Evolutionary conservation across 1,284 basidiomycete species (phyloP), one percentile per base, ranked within the genome.

Genomic region (Sanguinoderma infundibulare): DNA sequence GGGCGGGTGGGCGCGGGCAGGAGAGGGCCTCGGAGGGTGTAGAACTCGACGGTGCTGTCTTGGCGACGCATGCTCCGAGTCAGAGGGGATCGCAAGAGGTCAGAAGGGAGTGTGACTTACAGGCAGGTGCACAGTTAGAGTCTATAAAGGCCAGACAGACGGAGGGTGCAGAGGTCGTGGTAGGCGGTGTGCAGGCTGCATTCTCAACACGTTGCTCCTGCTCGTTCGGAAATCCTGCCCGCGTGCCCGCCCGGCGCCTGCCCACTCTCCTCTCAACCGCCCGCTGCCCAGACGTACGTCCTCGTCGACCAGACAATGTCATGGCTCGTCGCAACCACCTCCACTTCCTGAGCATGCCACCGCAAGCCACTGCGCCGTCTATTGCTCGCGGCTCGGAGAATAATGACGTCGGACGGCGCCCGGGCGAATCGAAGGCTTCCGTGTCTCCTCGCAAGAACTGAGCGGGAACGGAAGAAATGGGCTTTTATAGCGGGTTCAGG

Each of bases 31-130:
- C 78, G 79, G 57, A 80, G 74, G 59, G 81, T 71, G 69, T 88
- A 82, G 78, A 85, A 87, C 69, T 86, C 85, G 78, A 86, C 79
- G 59, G 85, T 84, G 50, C 81, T 79, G 72, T 83, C 77, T 78
- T 80, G 82, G 73, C 87, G 77, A 74, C 83, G 83, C 72, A 83
- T 71, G 74, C 80, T 83, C 60, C 59, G 61, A n/a, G 36, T 49
- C 40, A 49, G 51, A 10, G 59, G 35, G 56, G 61, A 61, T 38
- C 36, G 30, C 28, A 28, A n/a, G 7, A 9, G 44, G 42, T 47
- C 30, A 35, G 40, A n/a, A 51, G 24, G 44, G 34, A 40, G 36
- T 50, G 56, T 50, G 61, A 64, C 63, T 66, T 60, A 81, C 76
- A 67, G 79, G 64, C 73, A 39, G 36, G 61, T 53, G 49, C 54